Conservation (phyloP, 495 filamentous ascomycete species). For the Beverwykella pulmonaria region DNA sequence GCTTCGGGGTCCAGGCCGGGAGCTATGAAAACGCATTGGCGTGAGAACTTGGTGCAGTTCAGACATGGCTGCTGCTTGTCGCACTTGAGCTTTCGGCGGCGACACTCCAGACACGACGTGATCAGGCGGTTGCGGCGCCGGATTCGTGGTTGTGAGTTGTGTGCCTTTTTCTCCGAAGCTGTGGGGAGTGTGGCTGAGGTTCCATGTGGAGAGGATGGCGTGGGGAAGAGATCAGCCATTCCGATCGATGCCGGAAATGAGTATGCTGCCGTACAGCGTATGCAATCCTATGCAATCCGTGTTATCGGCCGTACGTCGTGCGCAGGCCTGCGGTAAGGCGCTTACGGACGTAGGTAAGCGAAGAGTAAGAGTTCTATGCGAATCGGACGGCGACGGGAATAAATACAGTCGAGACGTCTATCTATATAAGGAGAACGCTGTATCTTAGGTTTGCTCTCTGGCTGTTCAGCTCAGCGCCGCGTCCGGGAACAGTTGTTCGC, state of each 20-base stretch:
- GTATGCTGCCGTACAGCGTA: too few species aligned
- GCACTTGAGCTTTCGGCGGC: conserved; percentile 78
- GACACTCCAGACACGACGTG: conserved; percentile 70
- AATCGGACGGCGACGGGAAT: not conserved
- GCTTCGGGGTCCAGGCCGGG: conserved; percentile 62
- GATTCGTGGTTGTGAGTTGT: conserved; percentile 44
- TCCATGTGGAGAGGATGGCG: not conserved
- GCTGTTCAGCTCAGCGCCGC: not conserved
- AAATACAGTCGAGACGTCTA: not conserved
- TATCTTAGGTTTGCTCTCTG: not conserved
- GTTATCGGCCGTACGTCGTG: not conserved
- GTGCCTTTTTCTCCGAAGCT: conserved; percentile 7
- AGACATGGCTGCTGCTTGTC: conserved; percentile 72
- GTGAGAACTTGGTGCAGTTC: conserved; percentile 64
- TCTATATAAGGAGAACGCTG: not conserved
- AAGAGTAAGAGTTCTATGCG: conserved; percentile 1
- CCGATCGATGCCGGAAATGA: not conserved
- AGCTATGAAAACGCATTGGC: conserved; percentile 68
- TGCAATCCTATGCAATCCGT: not conserved
- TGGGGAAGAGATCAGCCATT: conserved; percentile 13
- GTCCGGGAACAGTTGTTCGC: not conserved
- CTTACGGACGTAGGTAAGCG: conserved; percentile 6
- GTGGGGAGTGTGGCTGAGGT: not conserved
- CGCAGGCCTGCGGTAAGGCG: not conserved
- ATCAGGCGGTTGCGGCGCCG: conserved; percentile 70